Evolutionary conservation across 192 early-diverging fungal species (phyloP), one percentile per base, ranked within the genome.

Genomic region (Coemansia sp.): DNA sequence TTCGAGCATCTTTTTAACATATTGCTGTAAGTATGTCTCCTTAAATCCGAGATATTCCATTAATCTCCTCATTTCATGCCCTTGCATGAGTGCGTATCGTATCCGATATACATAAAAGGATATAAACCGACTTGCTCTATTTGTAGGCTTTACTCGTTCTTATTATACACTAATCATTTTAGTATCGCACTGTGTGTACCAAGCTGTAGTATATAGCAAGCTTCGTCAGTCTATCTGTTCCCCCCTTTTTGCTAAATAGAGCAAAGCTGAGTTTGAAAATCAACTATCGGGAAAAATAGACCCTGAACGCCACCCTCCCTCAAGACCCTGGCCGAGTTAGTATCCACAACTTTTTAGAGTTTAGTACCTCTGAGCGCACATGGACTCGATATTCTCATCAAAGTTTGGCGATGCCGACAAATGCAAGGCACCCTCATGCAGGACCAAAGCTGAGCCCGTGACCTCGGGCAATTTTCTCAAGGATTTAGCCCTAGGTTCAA

Each of bases 401-500:
- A 27, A 59, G 55, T 59, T 34, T 31, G 27, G 9, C 22, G 55
- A 10, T 31, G 55, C 55, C 22, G 55, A 34, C 55, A 59, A 59
- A 59, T 59, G n/a, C 55, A 59, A 47, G 44, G 44, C 44, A 47
- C 18, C 44, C 44, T 18, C 44, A 47, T 47, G 44, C 44, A 47
- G 16, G 44, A 90, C 68, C 44, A 47, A 47, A 15, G 12, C 44
- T 15, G 44, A 13, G 44, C 44, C 44, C 18, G 44, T n/a, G 44
- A 47, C 44, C 10, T 47, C 44, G 44, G 44, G 44, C 15, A 47
- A n/a, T 47, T 47, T 16, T 47, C 16, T 47, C 44, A 47, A 47
- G 18, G 44, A 77, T 46, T 49, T 67, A 40, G 31, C 59, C 16
- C 71, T 77, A 20, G 66, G 54, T 36, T 49, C 61, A 13, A 60